These are phyloP conservation scores for Calocera viscosa DNA, from an alignment of 768 basidiomycete genomes.

Conservation along the genomic window DNA sequence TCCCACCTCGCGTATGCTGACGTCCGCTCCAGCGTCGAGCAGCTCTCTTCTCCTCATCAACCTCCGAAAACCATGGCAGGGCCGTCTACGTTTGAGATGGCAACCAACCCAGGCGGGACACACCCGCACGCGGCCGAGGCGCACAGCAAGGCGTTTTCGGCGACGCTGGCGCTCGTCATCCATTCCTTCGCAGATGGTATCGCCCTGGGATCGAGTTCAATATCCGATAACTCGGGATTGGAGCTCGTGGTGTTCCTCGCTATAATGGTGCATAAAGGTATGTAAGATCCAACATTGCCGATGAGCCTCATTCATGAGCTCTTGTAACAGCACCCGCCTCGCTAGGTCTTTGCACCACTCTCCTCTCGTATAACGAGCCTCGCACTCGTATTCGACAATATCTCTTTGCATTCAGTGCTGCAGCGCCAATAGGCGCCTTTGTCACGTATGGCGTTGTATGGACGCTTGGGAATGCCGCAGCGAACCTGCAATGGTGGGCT, in stretches of 20 bases:
- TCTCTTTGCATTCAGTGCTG: conserved; percentile 61
- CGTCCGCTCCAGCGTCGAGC: conserved; percentile 12
- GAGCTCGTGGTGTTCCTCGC: conserved; percentile 84
- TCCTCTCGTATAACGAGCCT: conserved; percentile 64
- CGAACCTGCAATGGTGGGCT: conserved; percentile 37
- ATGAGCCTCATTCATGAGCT: neutral
- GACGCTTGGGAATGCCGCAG: conserved; percentile 19
- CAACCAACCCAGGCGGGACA: neutral
- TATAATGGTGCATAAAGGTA: conserved; percentile 80
- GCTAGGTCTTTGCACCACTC: conserved; percentile 72
- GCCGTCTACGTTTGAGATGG: neutral
- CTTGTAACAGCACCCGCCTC: conserved; percentile 67
- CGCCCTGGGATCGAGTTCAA: conserved; percentile 60
- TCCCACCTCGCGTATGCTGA: conserved; percentile 5
- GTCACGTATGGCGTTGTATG: conserved; percentile 58
- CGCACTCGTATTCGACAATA: conserved; percentile 58
- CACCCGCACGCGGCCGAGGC: neutral
- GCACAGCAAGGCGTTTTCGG: conserved; percentile 39
- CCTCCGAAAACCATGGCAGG: neutral
- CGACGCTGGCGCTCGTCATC: conserved; percentile 74
- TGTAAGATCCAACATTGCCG: conserved; percentile 15
- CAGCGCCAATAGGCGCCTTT: conserved; percentile 75
- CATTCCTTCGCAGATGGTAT: conserved; percentile 89
- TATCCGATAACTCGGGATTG: conserved; percentile 34
- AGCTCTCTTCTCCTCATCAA: neutral